A percentile compares a stretch with the other conserved stretches of the same genome.
Evolutionary conservation across 1,139 yeast genomes (phyloP).

Genomic region (Pichia kudriavzevii): DNA sequence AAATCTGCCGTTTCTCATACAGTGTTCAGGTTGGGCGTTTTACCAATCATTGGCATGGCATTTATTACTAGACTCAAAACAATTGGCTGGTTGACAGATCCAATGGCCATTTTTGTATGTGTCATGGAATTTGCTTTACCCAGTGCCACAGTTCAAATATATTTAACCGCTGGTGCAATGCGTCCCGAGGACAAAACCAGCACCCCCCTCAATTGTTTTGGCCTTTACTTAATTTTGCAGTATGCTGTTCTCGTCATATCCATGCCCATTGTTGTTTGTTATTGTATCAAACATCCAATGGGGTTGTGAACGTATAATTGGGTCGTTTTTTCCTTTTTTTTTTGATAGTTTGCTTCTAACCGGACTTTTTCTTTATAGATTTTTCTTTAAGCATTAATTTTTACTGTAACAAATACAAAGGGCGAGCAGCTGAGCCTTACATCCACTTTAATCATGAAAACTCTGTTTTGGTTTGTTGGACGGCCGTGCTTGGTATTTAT

Average conservation of each 20-base stretch:
- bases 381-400: no score
- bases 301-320: slow-evolving; percentile 10
- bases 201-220: slow-evolving; percentile 76
- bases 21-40: slow-evolving; percentile 40
- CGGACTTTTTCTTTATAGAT: no score
- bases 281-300: slow-evolving; percentile 34
- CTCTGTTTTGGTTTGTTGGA: no score
- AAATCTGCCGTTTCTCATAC: slow-evolving; percentile 44
- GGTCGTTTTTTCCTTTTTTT: no score
- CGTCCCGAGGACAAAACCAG: slow-evolving; percentile 54
- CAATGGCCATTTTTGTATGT: slow-evolving; percentile 61
- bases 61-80: slow-evolving; percentile 44
- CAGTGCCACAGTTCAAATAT: slow-evolving; percentile 79
- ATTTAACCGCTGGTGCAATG: slow-evolving; percentile 75
- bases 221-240: slow-evolving; percentile 63
- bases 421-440: no score
- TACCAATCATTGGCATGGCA: slow-evolving; percentile 57
- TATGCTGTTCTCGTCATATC: slow-evolving; percentile 54
- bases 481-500: no score
- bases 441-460: no score
- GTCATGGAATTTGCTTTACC: slow-evolving; percentile 76
- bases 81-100: slow-evolving; percentile 49
- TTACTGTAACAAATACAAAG: no score
- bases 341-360: no score
- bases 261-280: slow-evolving; percentile 62